These are phyloP conservation scores for Magnaporthiopsis rhizophila DNA, from an alignment of 2,329 filamentous ascomycete genomes.

Conservation along the genomic window DNA sequence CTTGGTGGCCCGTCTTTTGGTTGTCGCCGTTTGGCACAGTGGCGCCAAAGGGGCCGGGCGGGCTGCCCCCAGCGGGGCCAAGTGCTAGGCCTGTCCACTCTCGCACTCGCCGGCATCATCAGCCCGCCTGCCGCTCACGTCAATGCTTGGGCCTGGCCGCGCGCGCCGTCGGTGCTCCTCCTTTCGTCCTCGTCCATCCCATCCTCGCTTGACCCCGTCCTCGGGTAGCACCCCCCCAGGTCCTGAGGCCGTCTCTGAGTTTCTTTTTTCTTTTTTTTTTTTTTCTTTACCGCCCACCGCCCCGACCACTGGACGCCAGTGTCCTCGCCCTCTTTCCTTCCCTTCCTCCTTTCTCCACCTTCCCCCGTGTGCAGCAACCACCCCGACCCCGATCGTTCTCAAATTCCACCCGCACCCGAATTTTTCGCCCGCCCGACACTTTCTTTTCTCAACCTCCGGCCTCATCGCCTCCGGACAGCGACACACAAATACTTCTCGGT, in stretches of 20 bases:
- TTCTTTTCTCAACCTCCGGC: neutral
- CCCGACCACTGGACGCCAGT: neutral
- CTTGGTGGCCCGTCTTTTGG: too few relatives aligned
- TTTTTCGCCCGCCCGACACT: conserved; percentile 4
- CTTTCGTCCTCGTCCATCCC: neutral
- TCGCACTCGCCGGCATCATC: conserved; percentile 16
- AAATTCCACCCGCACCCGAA: conserved; percentile 10
- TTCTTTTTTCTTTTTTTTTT: neutral
- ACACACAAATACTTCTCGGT: neutral
- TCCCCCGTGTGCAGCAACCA: conserved; percentile 8
- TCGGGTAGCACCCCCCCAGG: neutral
- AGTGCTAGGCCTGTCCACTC: conserved; percentile 3
- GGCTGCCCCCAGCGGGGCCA: too few relatives aligned
- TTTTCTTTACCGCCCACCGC: conserved; percentile 7
- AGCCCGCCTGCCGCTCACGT: conserved; percentile 11
- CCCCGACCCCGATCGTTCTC: conserved; percentile 11
- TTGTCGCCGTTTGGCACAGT: too few relatives aligned
- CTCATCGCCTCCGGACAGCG: neutral
- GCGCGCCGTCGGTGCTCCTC: conserved; percentile 3
- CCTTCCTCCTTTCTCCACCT: conserved; percentile 6
- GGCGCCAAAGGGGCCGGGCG: too few relatives aligned
- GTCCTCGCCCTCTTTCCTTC: conserved; percentile 7
- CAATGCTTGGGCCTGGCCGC: conserved; percentile 7
- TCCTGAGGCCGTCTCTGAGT: conserved; percentile 1
- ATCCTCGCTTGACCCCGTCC: neutral